A percentile compares a stretch with the other conserved stretches of the same genome.
Conservation (phyloP, 768 basidiomycete genomes). For the Macrocybe gigantea region DNA sequence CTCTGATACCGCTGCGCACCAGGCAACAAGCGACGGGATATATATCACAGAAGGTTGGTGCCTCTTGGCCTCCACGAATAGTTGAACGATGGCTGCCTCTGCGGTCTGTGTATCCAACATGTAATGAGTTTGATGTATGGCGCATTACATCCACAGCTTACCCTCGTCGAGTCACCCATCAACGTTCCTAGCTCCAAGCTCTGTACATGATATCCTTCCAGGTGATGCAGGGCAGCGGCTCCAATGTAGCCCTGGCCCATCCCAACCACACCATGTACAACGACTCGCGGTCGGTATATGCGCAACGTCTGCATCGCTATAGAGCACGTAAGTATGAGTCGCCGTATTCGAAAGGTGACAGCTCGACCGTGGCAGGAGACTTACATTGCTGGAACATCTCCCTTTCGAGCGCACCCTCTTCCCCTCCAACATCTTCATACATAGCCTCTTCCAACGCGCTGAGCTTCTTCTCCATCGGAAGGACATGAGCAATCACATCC, state of each 20-base stretch:
- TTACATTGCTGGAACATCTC: slow-evolving; percentile 85
- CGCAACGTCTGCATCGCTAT: slow-evolving; percentile 88
- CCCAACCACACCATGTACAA: slow-evolving; percentile 74
- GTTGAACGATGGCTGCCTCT: slow-evolving; percentile 90
- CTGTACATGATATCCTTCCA: slow-evolving; percentile 96
- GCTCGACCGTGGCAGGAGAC: slow-evolving; percentile 14
- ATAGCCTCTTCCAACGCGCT: slow-evolving; percentile 93
- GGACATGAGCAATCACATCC: slow-evolving; percentile 57
- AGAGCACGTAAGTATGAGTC: slow-evolving; percentile 7
- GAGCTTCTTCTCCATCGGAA: slow-evolving; percentile 78
- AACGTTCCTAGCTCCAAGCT: slow-evolving; percentile 87
- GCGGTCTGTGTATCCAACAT: slow-evolving; percentile 46
- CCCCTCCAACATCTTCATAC: slow-evolving; percentile 71
- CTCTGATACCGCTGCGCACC: slow-evolving; percentile 84
- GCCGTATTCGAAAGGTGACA: background rate
- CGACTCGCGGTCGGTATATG: slow-evolving; percentile 82
- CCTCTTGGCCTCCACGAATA: slow-evolving; percentile 95
- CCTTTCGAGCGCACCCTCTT: slow-evolving; percentile 81
- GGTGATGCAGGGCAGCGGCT: slow-evolving; percentile 84
- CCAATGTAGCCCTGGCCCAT: slow-evolving; percentile 93
- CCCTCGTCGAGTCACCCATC: slow-evolving; percentile 84
- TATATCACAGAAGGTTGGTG: slow-evolving; percentile 96
- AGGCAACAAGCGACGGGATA: slow-evolving; percentile 82
- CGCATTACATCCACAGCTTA: slow-evolving; percentile 29
- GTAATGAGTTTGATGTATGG: background rate